phyloP scores from a whole-genome alignment of 1,284 basidiomycete genomes.

The Phaffia rhodozyma region DNA sequence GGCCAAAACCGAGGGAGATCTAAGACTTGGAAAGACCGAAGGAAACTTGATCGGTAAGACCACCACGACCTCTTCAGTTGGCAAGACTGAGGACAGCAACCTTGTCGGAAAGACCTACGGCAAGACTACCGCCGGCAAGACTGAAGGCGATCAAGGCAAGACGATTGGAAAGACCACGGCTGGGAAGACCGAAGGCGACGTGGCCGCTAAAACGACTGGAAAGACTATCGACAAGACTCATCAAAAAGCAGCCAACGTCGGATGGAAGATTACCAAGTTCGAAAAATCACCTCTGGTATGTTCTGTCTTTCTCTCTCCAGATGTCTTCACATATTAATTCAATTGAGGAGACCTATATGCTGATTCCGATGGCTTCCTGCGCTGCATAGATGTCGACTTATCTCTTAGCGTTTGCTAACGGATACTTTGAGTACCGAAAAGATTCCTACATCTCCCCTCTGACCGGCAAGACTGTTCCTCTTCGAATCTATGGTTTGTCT shows the following conservation, averaged over 20 bases:
- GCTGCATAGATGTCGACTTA: conserved; percentile 63
- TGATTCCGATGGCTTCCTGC: conserved; percentile 1
- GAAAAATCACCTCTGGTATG: conserved; percentile 52
- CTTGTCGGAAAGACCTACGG: too few species aligned
- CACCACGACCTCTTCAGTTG: too few species aligned
- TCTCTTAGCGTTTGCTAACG: conserved; percentile 83
- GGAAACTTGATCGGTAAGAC: too few species aligned
- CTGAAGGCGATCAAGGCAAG: too few species aligned
- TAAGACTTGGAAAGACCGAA: too few species aligned
- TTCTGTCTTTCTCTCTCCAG: background rate
- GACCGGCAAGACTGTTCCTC: conserved; percentile 66
- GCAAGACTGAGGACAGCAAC: too few species aligned
- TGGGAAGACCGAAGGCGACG: too few species aligned
- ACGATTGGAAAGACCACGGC: too few species aligned
- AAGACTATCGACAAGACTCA: background rate
- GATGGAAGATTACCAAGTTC: conserved; percentile 61
- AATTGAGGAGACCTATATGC: background rate
- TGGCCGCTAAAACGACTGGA: background rate
- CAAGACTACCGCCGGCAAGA: too few species aligned
- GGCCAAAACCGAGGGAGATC: too few species aligned
- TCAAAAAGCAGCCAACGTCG: too few species aligned
- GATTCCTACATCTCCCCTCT: conserved; percentile 68
- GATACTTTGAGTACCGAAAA: conserved; percentile 62
- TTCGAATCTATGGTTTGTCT: conserved; percentile 64
- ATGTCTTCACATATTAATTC: background rate